phyloP scores from a whole-genome alignment of 2,329 filamentous ascomycete species.

The Harringtonia lauricola region DNA sequence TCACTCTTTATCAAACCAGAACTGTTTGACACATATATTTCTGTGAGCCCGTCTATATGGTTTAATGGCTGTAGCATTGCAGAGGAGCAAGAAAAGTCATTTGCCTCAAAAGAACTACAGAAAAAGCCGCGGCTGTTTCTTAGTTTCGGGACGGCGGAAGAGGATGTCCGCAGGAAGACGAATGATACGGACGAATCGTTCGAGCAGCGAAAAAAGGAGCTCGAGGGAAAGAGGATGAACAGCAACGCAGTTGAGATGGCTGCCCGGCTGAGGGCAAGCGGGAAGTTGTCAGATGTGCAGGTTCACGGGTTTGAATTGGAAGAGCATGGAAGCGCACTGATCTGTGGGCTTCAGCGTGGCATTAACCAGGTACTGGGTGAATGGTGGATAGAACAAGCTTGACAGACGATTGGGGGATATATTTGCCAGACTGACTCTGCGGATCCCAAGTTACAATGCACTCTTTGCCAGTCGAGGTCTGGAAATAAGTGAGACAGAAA shows the following conservation, averaged over 20 bases:
- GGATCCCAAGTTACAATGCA: too few relatives aligned
- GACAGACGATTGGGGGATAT: too few relatives aligned
- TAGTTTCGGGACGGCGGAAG: slow-evolving; percentile 5
- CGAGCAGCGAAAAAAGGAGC: background rate
- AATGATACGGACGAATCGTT: slow-evolving; percentile 5
- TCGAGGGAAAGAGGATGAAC: background rate
- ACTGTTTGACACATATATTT: slow-evolving; percentile 5
- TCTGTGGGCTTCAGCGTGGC: slow-evolving; percentile 5
- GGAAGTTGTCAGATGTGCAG: slow-evolving; percentile 1
- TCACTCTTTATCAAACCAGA: slow-evolving; percentile 8
- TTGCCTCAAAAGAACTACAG: background rate
- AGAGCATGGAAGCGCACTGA: slow-evolving; percentile 7
- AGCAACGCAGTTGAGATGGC: slow-evolving; percentile 1
- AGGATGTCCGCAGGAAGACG: slow-evolving; percentile 1
- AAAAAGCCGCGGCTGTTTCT: slow-evolving; percentile 5
- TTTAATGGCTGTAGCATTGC: slow-evolving; percentile 4
- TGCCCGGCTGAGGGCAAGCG: background rate
- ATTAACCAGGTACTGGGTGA: slow-evolving; percentile 4
- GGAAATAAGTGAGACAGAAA: too few relatives aligned
- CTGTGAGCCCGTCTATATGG: slow-evolving; percentile 9
- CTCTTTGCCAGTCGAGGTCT: too few relatives aligned
- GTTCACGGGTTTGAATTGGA: slow-evolving; percentile 6
- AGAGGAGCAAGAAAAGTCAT: slow-evolving; percentile 2
- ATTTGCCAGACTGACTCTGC: too few relatives aligned
- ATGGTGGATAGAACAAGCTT: slow-evolving; percentile 1